Percentiles rank a stretch among this genome's conserved stretches.
Evolutionary conservation across 352 stramenopile species (phyloP).

Genomic region (Phytophthora pinifolia): DNA sequence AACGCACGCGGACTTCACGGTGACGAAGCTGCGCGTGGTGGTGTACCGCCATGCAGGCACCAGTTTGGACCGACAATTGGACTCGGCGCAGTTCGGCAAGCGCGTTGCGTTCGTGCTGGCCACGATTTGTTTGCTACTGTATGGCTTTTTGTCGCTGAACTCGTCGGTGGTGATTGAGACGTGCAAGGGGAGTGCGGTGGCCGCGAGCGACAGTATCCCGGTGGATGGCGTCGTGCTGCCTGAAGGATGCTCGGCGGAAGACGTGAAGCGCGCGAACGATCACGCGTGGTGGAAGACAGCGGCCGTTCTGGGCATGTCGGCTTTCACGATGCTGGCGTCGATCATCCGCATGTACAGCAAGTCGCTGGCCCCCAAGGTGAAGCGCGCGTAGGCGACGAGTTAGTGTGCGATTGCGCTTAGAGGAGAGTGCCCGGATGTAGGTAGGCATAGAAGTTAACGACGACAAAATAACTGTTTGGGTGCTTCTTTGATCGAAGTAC

Average conservation of each 20-base stretch:
- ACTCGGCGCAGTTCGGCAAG: slow-evolving; percentile 64
- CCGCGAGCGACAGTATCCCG: slow-evolving; percentile 10
- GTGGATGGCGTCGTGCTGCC: slow-evolving; percentile 23
- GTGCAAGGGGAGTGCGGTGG: slow-evolving; percentile 30
- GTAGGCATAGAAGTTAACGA: too few species aligned
- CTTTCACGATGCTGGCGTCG: slow-evolving; percentile 62
- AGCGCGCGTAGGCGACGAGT: slow-evolving; percentile 40
- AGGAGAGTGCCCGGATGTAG: too few species aligned
- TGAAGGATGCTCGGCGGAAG: slow-evolving; percentile 45
- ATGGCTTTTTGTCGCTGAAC: slow-evolving; percentile 58
- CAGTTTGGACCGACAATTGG: slow-evolving; percentile 51
- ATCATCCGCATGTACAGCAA: slow-evolving; percentile 66
- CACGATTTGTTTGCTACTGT: slow-evolving; percentile 60
- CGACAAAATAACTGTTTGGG: too few species aligned
- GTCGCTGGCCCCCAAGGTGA: slow-evolving; percentile 60
- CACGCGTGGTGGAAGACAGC: slow-evolving; percentile 55
- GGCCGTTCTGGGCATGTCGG: slow-evolving; percentile 52
- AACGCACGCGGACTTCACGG: slow-evolving; percentile 50
- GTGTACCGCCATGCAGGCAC: slow-evolving; percentile 67
- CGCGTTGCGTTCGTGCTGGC: slow-evolving; percentile 56
- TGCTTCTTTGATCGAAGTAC: too few species aligned
- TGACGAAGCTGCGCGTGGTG: slow-evolving; percentile 60
- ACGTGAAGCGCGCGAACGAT: slow-evolving; percentile 42
- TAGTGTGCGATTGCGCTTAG: too few species aligned
- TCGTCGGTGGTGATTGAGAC: slow-evolving; percentile 41